A percentile compares a stretch with the other conserved stretches of the same genome.
phyloP scores from a whole-genome alignment of 192 early-diverging fungal species.

The Coemansia sp. region DNA sequence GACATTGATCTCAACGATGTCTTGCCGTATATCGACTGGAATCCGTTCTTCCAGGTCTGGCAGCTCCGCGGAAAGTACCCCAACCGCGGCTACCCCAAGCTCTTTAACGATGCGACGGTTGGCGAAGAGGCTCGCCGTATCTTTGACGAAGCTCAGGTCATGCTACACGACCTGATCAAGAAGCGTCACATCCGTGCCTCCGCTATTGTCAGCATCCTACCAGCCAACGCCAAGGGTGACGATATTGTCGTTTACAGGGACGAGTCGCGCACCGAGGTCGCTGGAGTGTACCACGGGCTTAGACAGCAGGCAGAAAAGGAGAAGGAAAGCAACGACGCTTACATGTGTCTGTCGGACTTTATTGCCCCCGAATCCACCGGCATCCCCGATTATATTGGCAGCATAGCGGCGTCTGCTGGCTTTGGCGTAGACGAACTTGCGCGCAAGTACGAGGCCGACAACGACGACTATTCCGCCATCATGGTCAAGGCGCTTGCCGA shows the following conservation, averaged over 20 bases:
- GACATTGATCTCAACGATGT: constrained; percentile 75
- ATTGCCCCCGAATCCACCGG: constrained; percentile 76
- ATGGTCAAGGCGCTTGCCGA: constrained; percentile 96
- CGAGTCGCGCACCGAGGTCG: constrained; percentile 65
- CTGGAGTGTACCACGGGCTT: constrained; percentile 82
- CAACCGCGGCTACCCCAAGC: constrained; percentile 96
- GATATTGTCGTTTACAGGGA: constrained; percentile 87
- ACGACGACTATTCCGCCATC: constrained; percentile 90
- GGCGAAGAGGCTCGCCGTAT: constrained; percentile 88
- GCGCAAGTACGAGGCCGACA: constrained; percentile 73
- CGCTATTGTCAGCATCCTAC: constrained; percentile 85
- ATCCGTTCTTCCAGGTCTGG: constrained; percentile 98
- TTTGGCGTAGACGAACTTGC: constrained; percentile 89
- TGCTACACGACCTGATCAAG: constrained; percentile 79
- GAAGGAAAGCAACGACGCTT: constrained; percentile 79
- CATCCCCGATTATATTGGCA: constrained; percentile 84
- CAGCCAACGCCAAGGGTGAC: constrained; percentile 85
- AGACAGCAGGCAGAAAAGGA: constrained; percentile 86
- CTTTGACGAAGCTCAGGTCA: constrained; percentile 79
- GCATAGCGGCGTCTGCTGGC: constrained; percentile 86
- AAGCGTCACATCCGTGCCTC: constrained; percentile 70
- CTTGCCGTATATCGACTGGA: constrained; percentile 93
- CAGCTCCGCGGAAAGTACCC: constrained; percentile 95
- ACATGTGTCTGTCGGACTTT: constrained; percentile 90
- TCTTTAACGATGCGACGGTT: constrained; percentile 94